phyloP scores from a whole-genome alignment of 2,329 filamentous ascomycete genomes.

The Fusarium brachygibbosum region DNA sequence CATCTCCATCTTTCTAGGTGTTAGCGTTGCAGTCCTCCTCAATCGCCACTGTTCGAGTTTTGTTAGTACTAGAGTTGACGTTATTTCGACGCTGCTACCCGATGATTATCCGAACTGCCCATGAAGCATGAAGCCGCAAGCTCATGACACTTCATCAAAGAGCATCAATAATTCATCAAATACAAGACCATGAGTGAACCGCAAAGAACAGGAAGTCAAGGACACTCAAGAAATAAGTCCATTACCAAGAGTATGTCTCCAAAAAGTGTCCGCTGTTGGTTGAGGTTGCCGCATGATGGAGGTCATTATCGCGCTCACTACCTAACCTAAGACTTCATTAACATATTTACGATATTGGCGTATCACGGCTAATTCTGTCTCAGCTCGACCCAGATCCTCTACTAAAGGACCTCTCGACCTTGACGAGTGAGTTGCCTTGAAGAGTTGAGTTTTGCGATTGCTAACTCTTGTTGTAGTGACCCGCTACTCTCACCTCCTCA shows the following conservation, averaged over 20 bases:
- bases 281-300: constrained; percentile 3
- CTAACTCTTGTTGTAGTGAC: constrained; percentile 40
- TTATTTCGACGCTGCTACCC: constrained; percentile 18
- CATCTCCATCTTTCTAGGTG: no score
- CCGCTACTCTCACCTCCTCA: constrained; percentile 50
- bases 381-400: constrained; percentile 74
- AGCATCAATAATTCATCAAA: constrained; percentile 18
- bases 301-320: neutral
- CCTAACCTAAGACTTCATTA: constrained; percentile 2
- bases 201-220: constrained; percentile 48
- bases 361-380: constrained; percentile 36
- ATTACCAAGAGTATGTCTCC: constrained; percentile 54
- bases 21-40: no score
- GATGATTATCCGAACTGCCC: constrained; percentile 44
- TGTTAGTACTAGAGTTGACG: no score
- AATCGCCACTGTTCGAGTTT: no score
- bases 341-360: neutral
- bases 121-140: constrained; percentile 32
- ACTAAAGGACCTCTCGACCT: constrained; percentile 84
- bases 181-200: constrained; percentile 49
- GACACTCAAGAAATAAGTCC: constrained; percentile 56
- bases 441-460: neutral
- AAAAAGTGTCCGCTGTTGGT: neutral
- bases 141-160: constrained; percentile 20
- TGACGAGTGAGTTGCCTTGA: constrained; percentile 72